These are phyloP conservation scores for Neurospora sp. DNA, from an alignment of 495 filamentous ascomycete species.

Conservation along the genomic window DNA sequence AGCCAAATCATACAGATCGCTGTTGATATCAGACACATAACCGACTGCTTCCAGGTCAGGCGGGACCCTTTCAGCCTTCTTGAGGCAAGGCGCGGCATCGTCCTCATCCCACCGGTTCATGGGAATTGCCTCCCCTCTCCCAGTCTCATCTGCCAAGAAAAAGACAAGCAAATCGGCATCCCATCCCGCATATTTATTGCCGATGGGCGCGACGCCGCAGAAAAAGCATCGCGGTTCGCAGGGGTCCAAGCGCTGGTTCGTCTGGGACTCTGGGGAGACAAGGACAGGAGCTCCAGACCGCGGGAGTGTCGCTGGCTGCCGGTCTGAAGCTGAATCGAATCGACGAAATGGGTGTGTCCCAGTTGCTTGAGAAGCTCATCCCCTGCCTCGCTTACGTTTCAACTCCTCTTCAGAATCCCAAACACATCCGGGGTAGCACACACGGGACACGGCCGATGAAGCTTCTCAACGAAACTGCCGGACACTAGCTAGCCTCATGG, in stretches of 20 bases:
- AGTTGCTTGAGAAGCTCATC: background rate
- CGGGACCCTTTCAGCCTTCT: background rate
- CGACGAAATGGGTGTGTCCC: background rate
- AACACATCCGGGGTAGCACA: background rate
- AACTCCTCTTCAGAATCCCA: background rate
- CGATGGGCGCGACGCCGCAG: background rate
- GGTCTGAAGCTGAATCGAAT: background rate
- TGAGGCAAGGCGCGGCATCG: background rate
- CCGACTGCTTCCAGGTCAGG: background rate
- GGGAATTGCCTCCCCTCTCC: background rate
- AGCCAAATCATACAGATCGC: background rate
- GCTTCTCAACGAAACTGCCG: background rate
- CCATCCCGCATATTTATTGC: background rate
- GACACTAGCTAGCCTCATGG: background rate
- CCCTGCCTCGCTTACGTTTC: background rate
- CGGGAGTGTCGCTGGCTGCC: background rate
- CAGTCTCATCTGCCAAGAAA: background rate
- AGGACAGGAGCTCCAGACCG: background rate
- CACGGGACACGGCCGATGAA: background rate
- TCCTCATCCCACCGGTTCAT: background rate
- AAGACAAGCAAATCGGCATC: background rate
- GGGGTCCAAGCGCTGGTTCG: background rate
- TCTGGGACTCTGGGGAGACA: background rate
- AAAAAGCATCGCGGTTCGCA: background rate
- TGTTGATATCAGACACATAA: background rate